Base-by-base conservation (phyloP, 1,284 basidiomycete species). In the Cutaneotrichosporon cutaneum region DNA sequence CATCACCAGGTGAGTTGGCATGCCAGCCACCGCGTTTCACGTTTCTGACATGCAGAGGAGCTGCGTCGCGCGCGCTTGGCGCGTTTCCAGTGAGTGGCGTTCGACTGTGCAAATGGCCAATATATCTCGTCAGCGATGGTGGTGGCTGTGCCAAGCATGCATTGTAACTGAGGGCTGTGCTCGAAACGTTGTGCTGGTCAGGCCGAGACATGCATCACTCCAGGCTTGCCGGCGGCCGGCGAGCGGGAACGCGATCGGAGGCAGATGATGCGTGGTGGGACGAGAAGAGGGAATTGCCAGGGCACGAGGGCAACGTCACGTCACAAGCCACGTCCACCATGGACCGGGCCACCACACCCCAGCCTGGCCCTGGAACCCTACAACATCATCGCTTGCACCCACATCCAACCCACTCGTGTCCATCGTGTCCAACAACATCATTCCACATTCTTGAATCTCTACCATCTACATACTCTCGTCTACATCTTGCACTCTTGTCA, bases 61-160 rank as follows among this genome's bases (percentile, higher is more conserved):
- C 85, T 95, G 68, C 83, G 92, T 51, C 81, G 83, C 74, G 81
- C 86, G 69, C 82, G 92, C 56, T 77, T 94, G 68, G 92, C 89
- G 13, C 85, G 85, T 68, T 94, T 94, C 61, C 71, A 73, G 22
- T 56, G 42, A n/a, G 36, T 11, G 16, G 0, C 16, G 5, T 9
- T 30, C 18, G 27, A 50, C 14, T 4, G 27, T 7, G 22, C 13
- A n/a, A 10, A 5, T 18, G 14, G 24, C 6, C n/a, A 16, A 11
- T 45, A 27, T 18, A 27, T 27, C 32, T 27, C 27, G n/a, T 4
- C 26, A 32, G 18, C 5, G 16, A n/a, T 26, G 14, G 47, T 26
- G 13, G 13, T 13, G 24, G 24, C 48, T 32, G 48, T 27, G 48
- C n/a, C 48, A 8, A 32, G 26, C 39, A 47, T 47, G 45, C 22